A percentile compares a stretch with the other conserved stretches of the same genome.
phyloP scores from a whole-genome alignment of 1,284 basidiomycete species.

The Puccinia polysora region DNA sequence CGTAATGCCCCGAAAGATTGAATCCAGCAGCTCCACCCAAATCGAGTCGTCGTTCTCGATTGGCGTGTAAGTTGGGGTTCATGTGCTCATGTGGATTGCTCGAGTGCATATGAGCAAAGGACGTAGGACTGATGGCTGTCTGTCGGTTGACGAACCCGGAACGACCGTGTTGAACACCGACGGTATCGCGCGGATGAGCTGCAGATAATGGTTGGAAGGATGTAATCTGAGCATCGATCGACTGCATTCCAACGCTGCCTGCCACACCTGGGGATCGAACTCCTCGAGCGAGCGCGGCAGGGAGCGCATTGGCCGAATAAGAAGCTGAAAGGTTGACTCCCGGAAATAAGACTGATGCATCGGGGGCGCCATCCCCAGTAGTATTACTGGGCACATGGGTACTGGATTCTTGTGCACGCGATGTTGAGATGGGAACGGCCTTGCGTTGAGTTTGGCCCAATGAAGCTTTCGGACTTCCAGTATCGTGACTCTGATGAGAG shows the following conservation, averaged over 20 bases:
- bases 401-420: constrained; percentile 13
- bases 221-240: constrained; percentile 8
- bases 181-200: constrained; percentile 17
- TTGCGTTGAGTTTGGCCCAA: not conserved
- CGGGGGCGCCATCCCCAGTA: constrained; percentile 11
- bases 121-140: constrained; percentile 27
- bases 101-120: constrained; percentile 14
- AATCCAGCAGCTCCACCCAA: constrained; percentile 4
- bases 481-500: constrained; percentile 18
- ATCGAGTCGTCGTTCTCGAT: constrained; percentile 24
- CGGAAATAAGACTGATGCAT: constrained; percentile 42
- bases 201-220: constrained; percentile 23
- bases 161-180: constrained; percentile 7
- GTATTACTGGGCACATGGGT: constrained; percentile 1
- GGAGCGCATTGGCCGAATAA: constrained; percentile 42
- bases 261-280: constrained; percentile 28
- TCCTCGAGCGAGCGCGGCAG: constrained; percentile 29
- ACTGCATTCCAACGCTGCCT: not conserved
- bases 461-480: constrained; percentile 1
- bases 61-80: not conserved
- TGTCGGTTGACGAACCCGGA: constrained; percentile 14
- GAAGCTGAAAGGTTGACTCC: constrained; percentile 40
- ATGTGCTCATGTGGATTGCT: constrained; percentile 25
- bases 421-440: not conserved
- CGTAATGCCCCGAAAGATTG: not conserved